Evolutionary conservation across 176 grass and related monocot genomes (phyloP).

Genomic region (Aegilops bicornis): DNA sequence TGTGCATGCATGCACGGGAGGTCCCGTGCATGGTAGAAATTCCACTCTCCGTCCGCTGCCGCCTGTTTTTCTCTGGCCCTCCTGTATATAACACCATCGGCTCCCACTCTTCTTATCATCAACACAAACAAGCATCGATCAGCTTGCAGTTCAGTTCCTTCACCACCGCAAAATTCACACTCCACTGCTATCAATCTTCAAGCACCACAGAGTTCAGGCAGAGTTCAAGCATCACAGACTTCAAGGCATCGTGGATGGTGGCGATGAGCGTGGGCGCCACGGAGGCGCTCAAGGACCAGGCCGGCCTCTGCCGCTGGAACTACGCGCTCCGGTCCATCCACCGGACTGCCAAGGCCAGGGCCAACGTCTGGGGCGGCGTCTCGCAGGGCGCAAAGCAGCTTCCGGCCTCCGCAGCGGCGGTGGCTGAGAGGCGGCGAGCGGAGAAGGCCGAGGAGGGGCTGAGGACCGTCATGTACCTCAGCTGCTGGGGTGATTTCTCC

Average conservation of each 20-base stretch:
- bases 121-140: neutral
- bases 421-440: neutral
- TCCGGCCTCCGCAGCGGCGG: neutral
- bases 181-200: neutral
- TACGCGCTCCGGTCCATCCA: constrained; percentile 23
- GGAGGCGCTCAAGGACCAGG: constrained; percentile 57
- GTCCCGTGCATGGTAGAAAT: no score
- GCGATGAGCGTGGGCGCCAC: constrained; percentile 49
- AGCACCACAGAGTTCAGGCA: neutral
- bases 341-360: neutral
- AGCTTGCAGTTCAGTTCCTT: neutral
- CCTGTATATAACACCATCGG: neutral
- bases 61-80: constrained; percentile 17
- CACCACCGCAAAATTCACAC: neutral
- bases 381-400: neutral
- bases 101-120: neutral
- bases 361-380: neutral
- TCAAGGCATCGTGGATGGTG: neutral
- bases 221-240: no score
- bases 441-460: constrained; percentile 55
- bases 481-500: constrained; percentile 52
- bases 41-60: neutral
- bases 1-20: no score
- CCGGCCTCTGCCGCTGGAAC: constrained; percentile 54
- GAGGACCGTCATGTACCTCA: constrained; percentile 67